Base-by-base conservation (phyloP, 1,284 basidiomycete species). In the Cutaneotrichosporon sp. region DNA sequence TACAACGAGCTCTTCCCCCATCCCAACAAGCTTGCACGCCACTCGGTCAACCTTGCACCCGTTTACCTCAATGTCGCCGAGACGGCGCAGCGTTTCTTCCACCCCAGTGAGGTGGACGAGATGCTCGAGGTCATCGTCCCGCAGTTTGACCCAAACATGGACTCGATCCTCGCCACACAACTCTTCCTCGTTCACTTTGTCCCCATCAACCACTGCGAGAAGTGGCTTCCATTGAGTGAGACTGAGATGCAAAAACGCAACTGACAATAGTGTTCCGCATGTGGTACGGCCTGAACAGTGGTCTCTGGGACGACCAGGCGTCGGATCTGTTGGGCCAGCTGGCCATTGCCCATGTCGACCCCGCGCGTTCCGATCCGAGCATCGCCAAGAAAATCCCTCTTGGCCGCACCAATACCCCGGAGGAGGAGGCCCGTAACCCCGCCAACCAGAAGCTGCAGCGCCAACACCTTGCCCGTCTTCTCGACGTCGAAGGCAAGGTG, bases 211-310 rank as follows among this genome's bases (percentile, higher is more conserved):
- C 87, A 88, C 67, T 87, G 87, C 34, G 85, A 88, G 74, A 80
- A 81, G 45, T 90, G 89, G 77, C 78, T 90, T 26, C 85, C 87
- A 21, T 83, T 87, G 78, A 77, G 73, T 75, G 42, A 65, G 68
- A 65, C 1, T 1, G 8, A n/a, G 15, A 15, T 9, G 15, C 4
- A 13, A 7, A 4, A 8, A 10, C 17, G 10, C 59, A 14, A 56
- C 54, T 39, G 40, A 8, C 18, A 2, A 1, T 45, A 75, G 70
- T 90, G 52, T 86, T 88, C 76, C 83, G 85, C 47, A 64, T 88
- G 51, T 90, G 87, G 86, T 84, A 87, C 72, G 85, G 86, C 14
- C 76, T 90, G 60, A 89, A 90, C 77, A 88, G 86, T 52, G 87
- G 88, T 69, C 80, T 83, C 67, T 90, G 83, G 77, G 88, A 90